Evolutionary conservation across 2,329 filamentous ascomycete species (phyloP).

Genomic region (Hypocrella siamensis): DNA sequence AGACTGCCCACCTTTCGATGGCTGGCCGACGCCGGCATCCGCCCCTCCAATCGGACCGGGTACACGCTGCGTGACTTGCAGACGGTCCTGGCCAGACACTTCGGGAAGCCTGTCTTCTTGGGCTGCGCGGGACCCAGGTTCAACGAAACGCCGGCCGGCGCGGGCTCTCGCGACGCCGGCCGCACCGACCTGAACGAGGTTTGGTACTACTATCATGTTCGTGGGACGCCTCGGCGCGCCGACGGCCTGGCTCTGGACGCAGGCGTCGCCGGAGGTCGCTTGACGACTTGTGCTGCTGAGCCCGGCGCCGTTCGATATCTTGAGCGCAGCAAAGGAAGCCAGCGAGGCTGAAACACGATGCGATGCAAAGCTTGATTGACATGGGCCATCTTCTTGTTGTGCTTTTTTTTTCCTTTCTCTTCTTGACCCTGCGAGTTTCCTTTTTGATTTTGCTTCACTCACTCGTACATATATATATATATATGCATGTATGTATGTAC

Average conservation of each 20-base stretch:
- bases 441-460: too few species aligned
- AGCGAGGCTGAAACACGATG: too few species aligned
- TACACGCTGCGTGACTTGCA: slow-evolving; percentile 40
- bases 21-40: slow-evolving; percentile 37
- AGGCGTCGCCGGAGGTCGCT: slow-evolving; percentile 28
- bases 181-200: slow-evolving; percentile 42
- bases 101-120: slow-evolving; percentile 41
- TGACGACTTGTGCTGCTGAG: slow-evolving; percentile 38
- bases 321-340: slow-evolving; percentile 24
- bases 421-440: too few species aligned
- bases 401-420: too few species aligned
- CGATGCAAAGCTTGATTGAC: too few species aligned
- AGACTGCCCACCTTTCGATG: slow-evolving; percentile 43
- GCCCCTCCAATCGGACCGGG: slow-evolving; percentile 39
- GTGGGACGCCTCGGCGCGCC: slow-evolving; percentile 38
- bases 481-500: too few species aligned
- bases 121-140: slow-evolving; percentile 45
- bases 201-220: slow-evolving; percentile 51
- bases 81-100: slow-evolving; percentile 28
- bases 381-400: too few species aligned
- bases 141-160: slow-evolving; percentile 43
- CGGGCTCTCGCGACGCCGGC: slow-evolving; percentile 36
- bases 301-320: slow-evolving; percentile 38
- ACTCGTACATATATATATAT: too few species aligned
- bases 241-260: slow-evolving; percentile 26